Evolutionary conservation across 139 green algal species (phyloP), one percentile per base, ranked within the genome.

Genomic region (Yamagishiella unicocca): DNA sequence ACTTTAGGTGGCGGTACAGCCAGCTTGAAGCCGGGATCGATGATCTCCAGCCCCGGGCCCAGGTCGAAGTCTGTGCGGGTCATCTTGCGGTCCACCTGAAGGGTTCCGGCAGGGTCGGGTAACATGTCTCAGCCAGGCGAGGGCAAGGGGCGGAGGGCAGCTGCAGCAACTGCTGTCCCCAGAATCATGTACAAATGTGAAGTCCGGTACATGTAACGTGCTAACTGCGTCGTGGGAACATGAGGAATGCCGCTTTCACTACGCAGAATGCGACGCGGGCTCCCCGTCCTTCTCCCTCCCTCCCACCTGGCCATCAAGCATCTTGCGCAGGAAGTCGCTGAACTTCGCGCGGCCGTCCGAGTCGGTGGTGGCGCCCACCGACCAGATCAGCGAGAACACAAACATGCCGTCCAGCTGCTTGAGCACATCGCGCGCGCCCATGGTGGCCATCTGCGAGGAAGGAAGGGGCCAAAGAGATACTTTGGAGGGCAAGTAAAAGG

Each of bases 1-100:
- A 89, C 90, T 89, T 94, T 91, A 45, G 89, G 88, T 38, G 93
- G 45, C 9, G 75, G 68, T 67, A 82, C 70, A 0, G 33, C 35
- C 37, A 92, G 55, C 82, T 93, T 94, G 82, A 95, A 94, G 25
- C 82, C 89, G 29, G 91, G 93, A n/a, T 91, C 85, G 4, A 24
- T 38, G 71, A 96, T 95, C 54, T 92, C 87, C 40, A 96, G 66
- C 9, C 94, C 94, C 10, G 94, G 92, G 2, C 94, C 94, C 24
- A 97, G 85, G 82, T 97, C 94, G 38, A 93, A 94, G 70, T 95
- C 94, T 35, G 75, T 93, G 24, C 94, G 87, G 29, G 90, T 84
- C 33, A 85, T 73, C 38, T 76, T 87, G 29, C 50, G 67, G 81
- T 93, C 82, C 82, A 86, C 80, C 53, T 82, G 53, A 19, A n/a